A percentile compares a stretch with the other conserved stretches of the same genome.
phyloP scores from a whole-genome alignment of 148 eudicot genomes.

The Salicornia ramosissima region DNA sequence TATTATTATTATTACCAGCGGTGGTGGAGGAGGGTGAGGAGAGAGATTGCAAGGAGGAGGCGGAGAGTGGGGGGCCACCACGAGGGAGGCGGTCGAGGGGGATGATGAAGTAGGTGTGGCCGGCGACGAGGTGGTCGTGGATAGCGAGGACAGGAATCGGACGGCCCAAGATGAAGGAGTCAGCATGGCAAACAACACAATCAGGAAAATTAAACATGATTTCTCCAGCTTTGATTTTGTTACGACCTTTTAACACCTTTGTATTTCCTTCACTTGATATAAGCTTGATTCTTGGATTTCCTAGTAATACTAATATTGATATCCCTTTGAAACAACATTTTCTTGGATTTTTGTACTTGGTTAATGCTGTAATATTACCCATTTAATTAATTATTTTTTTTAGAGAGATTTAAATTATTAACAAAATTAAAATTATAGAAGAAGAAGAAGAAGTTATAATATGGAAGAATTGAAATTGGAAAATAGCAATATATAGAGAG shows the following conservation, averaged over 20 bases:
- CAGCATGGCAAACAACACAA: slow-evolving; percentile 69
- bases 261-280: slow-evolving; percentile 62
- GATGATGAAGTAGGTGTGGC: slow-evolving; percentile 64
- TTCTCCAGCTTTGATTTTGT: slow-evolving; percentile 52
- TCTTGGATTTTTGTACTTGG: slow-evolving; percentile 1
- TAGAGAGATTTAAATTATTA: background rate
- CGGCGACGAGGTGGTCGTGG: slow-evolving; percentile 45
- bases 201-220: slow-evolving; percentile 92
- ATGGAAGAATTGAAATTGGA: background rate
- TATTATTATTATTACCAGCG: slow-evolving; percentile 14
- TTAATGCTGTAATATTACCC: background rate
- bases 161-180: slow-evolving; percentile 69
- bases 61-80: slow-evolving; percentile 35
- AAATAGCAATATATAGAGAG: slow-evolving; percentile 3
- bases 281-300: slow-evolving; percentile 32
- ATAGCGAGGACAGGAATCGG: slow-evolving; percentile 59
- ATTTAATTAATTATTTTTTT: too few species aligned
- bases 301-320: background rate
- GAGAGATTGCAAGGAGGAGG: slow-evolving; percentile 43
- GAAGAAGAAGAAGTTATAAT: background rate
- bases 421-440: background rate
- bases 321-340: slow-evolving; percentile 17
- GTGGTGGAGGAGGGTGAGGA: slow-evolving; percentile 15
- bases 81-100: slow-evolving; percentile 57
- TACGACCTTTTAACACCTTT: slow-evolving; percentile 30